A percentile compares a stretch with the other conserved stretches of the same genome.
Conservation (phyloP, 805 yeast genomes). For the Saccharomycopsis microspora region DNA sequence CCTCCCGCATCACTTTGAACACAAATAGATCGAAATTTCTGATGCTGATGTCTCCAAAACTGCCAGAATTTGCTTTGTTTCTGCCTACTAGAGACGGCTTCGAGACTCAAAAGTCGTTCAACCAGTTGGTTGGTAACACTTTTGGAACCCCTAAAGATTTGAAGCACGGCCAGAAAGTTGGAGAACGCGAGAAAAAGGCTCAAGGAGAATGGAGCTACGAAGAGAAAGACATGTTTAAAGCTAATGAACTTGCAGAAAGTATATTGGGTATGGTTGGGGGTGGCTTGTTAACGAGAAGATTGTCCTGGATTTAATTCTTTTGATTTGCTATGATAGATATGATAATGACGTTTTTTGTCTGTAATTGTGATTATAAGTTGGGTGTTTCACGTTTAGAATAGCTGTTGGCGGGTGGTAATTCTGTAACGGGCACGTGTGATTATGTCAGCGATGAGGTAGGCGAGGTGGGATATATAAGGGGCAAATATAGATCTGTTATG, state of each 20-base stretch:
- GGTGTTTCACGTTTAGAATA: neutral
- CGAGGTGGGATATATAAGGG: too few relatives aligned
- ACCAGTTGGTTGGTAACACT: neutral
- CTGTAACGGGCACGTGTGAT: too few relatives aligned
- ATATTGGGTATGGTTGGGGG: neutral
- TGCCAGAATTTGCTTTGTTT: conserved; percentile 14
- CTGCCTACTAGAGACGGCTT: conserved; percentile 11
- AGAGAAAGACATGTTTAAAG: conserved; percentile 3
- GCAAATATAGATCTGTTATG: too few relatives aligned
- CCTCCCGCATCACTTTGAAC: conserved; percentile 13
- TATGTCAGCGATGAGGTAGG: too few relatives aligned
- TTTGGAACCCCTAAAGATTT: neutral
- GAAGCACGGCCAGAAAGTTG: neutral
- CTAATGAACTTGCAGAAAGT: conserved; percentile 5
- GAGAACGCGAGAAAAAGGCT: neutral
- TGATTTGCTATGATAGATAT: neutral
- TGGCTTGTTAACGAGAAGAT: neutral
- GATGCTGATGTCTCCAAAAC: neutral
- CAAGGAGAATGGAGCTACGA: conserved; percentile 3
- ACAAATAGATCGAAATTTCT: neutral
- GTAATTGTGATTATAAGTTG: too few relatives aligned
- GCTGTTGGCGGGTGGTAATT: too few relatives aligned
- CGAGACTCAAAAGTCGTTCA: neutral
- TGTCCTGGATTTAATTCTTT: neutral
- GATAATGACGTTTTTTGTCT: too few relatives aligned